Conservation (phyloP, 2,329 filamentous ascomycete species). For the Cytospora piceicola region DNA sequence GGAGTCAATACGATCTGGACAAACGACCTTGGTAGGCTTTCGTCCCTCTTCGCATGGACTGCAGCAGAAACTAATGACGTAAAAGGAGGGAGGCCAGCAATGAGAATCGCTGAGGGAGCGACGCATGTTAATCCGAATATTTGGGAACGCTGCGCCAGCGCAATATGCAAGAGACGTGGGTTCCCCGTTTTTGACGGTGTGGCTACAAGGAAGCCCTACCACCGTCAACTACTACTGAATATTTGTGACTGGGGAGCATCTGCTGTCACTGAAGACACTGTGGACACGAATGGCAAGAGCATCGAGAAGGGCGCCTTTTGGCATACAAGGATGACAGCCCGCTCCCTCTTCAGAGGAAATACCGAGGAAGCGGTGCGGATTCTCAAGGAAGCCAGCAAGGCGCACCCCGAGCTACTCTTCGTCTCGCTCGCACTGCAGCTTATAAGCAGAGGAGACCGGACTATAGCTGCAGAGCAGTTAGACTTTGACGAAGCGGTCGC, state of each 20-base stretch:
- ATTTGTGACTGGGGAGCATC: conserved; percentile 73
- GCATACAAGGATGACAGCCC: conserved; percentile 75
- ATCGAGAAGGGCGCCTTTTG: conserved; percentile 56
- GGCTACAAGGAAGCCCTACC: conserved; percentile 66
- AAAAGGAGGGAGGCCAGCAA: conserved; percentile 26
- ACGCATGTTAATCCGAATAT: conserved; percentile 52
- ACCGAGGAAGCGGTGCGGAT: conserved; percentile 70
- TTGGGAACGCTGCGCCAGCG: conserved; percentile 66
- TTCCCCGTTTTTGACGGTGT: conserved; percentile 67
- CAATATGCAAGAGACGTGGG: conserved; percentile 65
- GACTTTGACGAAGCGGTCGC: conserved; percentile 64
- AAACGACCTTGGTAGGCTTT: conserved; percentile 63
- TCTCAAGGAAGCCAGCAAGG: conserved; percentile 67
- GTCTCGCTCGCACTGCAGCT: conserved; percentile 69
- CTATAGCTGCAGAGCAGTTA: conserved; percentile 52
- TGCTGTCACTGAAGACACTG: conserved; percentile 69
- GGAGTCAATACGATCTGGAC: conserved; percentile 75
- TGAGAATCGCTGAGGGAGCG: conserved; percentile 50
- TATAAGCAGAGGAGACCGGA: conserved; percentile 54
- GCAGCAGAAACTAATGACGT: conserved; percentile 10
- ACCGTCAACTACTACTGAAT: conserved; percentile 74
- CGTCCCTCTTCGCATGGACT: conserved; percentile 25
- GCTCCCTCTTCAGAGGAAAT: conserved; percentile 74
- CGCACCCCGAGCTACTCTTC: conserved; percentile 68
- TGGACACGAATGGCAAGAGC: conserved; percentile 46